A percentile compares a stretch with the other conserved stretches of the same genome.
Conservation (phyloP, 768 basidiomycete genomes). For the Tephrocybe sp. region DNA sequence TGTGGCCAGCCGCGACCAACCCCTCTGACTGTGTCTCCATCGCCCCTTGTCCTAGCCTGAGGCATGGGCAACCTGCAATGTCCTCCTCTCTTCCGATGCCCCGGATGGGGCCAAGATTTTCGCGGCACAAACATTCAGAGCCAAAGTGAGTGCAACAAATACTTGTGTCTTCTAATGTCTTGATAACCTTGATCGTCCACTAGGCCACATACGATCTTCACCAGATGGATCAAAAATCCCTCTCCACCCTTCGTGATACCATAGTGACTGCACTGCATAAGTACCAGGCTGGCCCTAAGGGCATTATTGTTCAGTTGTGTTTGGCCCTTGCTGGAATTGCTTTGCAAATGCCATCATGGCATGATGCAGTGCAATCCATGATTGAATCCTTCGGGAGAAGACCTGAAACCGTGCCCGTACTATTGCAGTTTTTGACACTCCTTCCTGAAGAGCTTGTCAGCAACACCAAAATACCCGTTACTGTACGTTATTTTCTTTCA, state of each 20-base stretch:
- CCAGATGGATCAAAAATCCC: slow-evolving; percentile 74
- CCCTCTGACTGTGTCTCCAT: slow-evolving; percentile 65
- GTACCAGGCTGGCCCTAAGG: slow-evolving; percentile 75
- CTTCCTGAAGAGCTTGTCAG: slow-evolving; percentile 86
- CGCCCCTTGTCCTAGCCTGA: slow-evolving; percentile 77
- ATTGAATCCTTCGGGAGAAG: slow-evolving; percentile 84
- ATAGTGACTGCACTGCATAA: slow-evolving; percentile 71
- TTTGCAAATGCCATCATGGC: slow-evolving; percentile 85
- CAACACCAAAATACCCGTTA: slow-evolving; percentile 85
- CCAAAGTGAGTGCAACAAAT: slow-evolving; percentile 63
- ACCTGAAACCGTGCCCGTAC: slow-evolving; percentile 75
- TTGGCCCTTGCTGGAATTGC: slow-evolving; percentile 89
- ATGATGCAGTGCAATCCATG: slow-evolving; percentile 74
- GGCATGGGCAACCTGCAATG: slow-evolving; percentile 95
- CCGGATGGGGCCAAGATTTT: slow-evolving; percentile 84
- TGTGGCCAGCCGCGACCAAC: slow-evolving; percentile 59
- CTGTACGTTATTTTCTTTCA: slow-evolving; percentile 49
- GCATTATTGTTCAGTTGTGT: slow-evolving; percentile 86
- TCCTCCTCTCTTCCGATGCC: slow-evolving; percentile 76
- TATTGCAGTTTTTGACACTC: slow-evolving; percentile 87
- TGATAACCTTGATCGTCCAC: slow-evolving; percentile 28
- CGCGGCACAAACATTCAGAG: slow-evolving; percentile 93
- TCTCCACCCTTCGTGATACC: slow-evolving; percentile 83
- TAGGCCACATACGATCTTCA: slow-evolving; percentile 95
- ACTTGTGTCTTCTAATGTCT: slow-evolving; percentile 15